Evolutionary conservation across 495 filamentous ascomycete species (phyloP).

Genomic region (Trichoderma reesei): DNA sequence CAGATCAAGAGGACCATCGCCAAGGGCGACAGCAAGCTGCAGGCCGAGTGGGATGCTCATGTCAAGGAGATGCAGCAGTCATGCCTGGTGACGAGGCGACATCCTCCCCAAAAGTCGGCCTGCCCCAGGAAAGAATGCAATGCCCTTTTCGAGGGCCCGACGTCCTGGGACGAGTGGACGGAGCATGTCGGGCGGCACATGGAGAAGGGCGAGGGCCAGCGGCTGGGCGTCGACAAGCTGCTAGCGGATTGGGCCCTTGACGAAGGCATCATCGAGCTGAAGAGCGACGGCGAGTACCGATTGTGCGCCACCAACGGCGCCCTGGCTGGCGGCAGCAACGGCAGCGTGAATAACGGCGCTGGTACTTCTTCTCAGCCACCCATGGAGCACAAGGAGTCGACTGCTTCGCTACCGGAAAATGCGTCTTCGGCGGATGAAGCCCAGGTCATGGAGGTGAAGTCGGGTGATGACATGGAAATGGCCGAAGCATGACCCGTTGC

Average conservation of each 20-base stretch:
- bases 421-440: neutral
- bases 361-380: neutral
- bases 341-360: neutral
- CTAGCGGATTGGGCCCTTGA: slow-evolving; percentile 48
- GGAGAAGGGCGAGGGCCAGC: slow-evolving; percentile 50
- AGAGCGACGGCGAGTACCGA: slow-evolving; percentile 40
- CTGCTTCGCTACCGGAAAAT: neutral
- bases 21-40: slow-evolving; percentile 42
- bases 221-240: slow-evolving; percentile 40
- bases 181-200: slow-evolving; percentile 90
- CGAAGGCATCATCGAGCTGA: slow-evolving; percentile 46
- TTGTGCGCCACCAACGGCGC: slow-evolving; percentile 28
- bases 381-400: neutral
- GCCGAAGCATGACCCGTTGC: neutral
- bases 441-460: neutral
- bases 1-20: slow-evolving; percentile 38
- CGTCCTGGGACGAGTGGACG: slow-evolving; percentile 77
- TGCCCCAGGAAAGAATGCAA: slow-evolving; percentile 64
- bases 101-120: slow-evolving; percentile 53
- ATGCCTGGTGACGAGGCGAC: slow-evolving; percentile 59
- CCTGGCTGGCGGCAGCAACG: neutral
- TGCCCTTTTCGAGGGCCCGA: slow-evolving; percentile 55
- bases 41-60: slow-evolving; percentile 44
- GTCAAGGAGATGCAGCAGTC: slow-evolving; percentile 52
- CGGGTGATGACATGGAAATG: neutral